These are phyloP conservation scores for Adenanthera pavonina DNA, from an alignment of 306 rosid species.

Conservation along the genomic window DNA sequence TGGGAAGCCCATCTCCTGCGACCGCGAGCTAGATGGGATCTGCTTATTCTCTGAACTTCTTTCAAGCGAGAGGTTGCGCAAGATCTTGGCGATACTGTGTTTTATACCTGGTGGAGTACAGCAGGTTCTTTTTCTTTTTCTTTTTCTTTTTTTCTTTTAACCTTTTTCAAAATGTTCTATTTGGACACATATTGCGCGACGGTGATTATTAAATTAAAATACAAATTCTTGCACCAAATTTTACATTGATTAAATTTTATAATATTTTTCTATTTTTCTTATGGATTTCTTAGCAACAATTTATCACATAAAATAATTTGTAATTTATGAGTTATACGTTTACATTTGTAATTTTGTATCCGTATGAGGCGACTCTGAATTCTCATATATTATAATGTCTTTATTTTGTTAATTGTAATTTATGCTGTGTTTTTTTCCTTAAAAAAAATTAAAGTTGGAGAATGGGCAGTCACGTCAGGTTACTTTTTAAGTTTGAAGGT, in stretches of 20 bases:
- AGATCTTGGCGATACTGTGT: background rate
- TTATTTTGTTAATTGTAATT: no score
- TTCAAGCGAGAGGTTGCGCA: background rate
- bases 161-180: background rate
- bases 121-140: background rate
- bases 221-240: background rate
- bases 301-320: no score
- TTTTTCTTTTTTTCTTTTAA: background rate
- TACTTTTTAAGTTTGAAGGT: background rate
- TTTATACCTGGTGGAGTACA: background rate
- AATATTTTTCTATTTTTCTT: no score
- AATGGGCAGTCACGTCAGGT: background rate
- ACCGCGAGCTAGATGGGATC: constrained; percentile 1
- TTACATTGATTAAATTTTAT: no score
- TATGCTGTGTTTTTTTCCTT: no score
- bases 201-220: constrained; percentile 32
- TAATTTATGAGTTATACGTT: no score
- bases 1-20: constrained; percentile 61
- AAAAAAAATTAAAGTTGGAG: background rate
- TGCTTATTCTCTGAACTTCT: background rate
- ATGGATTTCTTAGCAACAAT: no score
- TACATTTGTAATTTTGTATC: no score
- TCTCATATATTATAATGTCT: no score
- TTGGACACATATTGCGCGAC: background rate
- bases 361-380: no score